phyloP scores from a whole-genome alignment of 768 basidiomycete genomes.

The Mycena vulgaris region DNA sequence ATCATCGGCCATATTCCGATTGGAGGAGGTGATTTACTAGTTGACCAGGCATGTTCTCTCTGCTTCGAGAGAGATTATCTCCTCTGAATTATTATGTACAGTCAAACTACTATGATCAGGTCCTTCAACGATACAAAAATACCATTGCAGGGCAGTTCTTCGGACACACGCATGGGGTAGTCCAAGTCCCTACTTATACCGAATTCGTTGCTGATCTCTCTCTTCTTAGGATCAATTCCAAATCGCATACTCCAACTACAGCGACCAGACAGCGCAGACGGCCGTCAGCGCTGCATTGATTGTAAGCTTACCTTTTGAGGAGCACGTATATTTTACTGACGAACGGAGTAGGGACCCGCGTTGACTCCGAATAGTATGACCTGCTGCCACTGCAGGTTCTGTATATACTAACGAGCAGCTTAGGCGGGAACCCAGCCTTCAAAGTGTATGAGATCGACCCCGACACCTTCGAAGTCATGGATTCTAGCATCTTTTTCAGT shows the following conservation, averaged over 20 bases:
- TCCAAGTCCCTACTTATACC: too few species aligned
- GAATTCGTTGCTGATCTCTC: neutral
- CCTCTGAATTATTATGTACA: too few species aligned
- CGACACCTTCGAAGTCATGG: constrained; percentile 59
- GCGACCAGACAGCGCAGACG: constrained; percentile 47
- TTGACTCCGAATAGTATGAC: constrained; percentile 55
- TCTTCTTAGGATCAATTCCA: constrained; percentile 54
- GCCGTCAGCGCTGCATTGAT: constrained; percentile 51
- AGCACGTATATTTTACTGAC: neutral
- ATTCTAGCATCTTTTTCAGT: constrained; percentile 52
- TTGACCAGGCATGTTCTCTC: constrained; percentile 31
- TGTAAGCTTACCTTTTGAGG: neutral
- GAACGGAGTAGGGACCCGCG: constrained; percentile 44
- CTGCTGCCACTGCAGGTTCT: neutral
- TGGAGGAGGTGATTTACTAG: constrained; percentile 45
- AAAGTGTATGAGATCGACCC: constrained; percentile 60
- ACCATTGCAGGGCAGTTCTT: constrained; percentile 60
- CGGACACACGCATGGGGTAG: constrained; percentile 57
- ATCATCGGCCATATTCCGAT: constrained; percentile 56
- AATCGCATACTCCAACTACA: constrained; percentile 57
- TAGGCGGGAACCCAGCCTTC: constrained; percentile 58
- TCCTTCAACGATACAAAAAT: constrained; percentile 56
- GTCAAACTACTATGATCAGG: constrained; percentile 60
- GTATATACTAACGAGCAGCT: neutral
- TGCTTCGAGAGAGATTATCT: neutral